These are phyloP conservation scores for Asterophora lycoperdoides DNA, from an alignment of 768 basidiomycete species.

Conservation along the genomic window DNA sequence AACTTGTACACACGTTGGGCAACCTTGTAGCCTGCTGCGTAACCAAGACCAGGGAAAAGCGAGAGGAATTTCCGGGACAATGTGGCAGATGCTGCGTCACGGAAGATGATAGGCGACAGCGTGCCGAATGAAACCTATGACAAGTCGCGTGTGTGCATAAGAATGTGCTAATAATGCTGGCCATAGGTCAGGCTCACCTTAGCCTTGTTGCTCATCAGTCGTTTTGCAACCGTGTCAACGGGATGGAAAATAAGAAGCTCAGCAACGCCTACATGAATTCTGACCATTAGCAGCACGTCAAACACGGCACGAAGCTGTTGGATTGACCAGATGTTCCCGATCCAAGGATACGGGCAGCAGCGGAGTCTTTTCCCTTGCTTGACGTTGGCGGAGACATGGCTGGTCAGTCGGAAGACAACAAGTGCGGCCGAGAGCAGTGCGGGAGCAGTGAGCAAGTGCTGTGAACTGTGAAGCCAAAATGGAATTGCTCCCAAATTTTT, in stretches of 20 bases:
- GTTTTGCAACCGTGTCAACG: conserved; percentile 97
- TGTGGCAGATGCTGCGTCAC: conserved; percentile 70
- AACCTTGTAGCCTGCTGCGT: conserved; percentile 97
- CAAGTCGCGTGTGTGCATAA: background rate
- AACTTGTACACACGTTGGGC: conserved; percentile 96
- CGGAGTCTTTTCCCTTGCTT: conserved; percentile 78
- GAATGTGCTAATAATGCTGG: background rate
- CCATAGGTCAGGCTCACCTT: conserved; percentile 43
- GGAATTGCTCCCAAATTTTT: conserved; percentile 13
- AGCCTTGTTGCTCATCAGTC: conserved; percentile 95
- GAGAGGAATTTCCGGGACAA: conserved; percentile 71
- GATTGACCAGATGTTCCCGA: conserved; percentile 85
- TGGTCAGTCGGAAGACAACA: conserved; percentile 10
- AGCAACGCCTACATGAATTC: conserved; percentile 66
- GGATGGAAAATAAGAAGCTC: conserved; percentile 96
- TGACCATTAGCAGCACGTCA: background rate
- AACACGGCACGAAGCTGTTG: background rate
- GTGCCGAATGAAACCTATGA: conserved; percentile 57
- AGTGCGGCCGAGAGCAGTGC: conserved; percentile 4
- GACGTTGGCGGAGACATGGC: conserved; percentile 40
- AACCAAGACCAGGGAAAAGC: conserved; percentile 97
- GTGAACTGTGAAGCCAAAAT: conserved; percentile 14
- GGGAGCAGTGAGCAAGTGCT: conserved; percentile 6
- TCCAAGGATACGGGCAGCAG: conserved; percentile 83
- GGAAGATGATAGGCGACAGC: conserved; percentile 81